Percentiles rank a stretch among this genome's conserved stretches.
phyloP scores from a whole-genome alignment of 305 asterid species.

The Fraxinus paxiana region DNA sequence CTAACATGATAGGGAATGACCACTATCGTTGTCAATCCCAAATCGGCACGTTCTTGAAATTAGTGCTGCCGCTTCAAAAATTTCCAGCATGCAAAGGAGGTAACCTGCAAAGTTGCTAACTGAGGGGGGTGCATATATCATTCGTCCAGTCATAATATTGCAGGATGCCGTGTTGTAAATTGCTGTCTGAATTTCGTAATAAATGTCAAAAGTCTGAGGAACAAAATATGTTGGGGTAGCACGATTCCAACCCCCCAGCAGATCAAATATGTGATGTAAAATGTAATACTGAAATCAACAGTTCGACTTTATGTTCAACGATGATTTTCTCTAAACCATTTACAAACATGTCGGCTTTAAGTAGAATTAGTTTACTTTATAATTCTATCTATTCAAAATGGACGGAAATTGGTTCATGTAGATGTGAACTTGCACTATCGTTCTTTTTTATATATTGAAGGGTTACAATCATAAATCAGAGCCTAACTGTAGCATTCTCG shows the following conservation, averaged over 20 bases:
- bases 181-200: neutral
- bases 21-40: neutral
- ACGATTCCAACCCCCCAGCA: neutral
- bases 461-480: neutral
- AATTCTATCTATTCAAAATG: neutral
- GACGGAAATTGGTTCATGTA: neutral
- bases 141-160: neutral
- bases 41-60: neutral
- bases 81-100: neutral
- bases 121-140: neutral
- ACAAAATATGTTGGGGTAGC: neutral
- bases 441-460: neutral
- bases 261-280: neutral
- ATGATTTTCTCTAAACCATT: neutral
- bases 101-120: neutral
- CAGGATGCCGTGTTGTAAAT: neutral
- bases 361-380: neutral
- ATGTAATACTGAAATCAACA: neutral
- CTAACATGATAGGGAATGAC: neutral
- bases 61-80: neutral
- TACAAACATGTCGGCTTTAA: neutral
- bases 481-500: neutral
- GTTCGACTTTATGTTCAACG: neutral
- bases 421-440: neutral
- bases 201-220: neutral